phyloP scores from a whole-genome alignment of 2,329 filamentous ascomycete species.

The Apiospora koreana region DNA sequence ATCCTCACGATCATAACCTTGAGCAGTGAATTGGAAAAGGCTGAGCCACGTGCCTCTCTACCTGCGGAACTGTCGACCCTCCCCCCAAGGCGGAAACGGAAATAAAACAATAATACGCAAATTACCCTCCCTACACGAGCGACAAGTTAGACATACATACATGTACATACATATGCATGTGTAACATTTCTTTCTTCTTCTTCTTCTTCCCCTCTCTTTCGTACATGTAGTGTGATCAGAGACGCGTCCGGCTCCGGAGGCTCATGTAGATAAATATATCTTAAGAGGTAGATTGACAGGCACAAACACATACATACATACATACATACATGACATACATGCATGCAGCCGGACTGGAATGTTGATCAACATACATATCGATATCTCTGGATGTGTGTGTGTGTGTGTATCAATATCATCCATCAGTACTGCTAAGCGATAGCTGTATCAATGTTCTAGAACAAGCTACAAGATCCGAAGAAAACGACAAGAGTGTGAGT shows the following conservation, averaged over 20 bases:
- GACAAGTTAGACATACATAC: too few relatives aligned
- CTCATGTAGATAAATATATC: too few relatives aligned
- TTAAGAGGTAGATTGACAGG: not conserved
- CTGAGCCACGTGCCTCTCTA: too few relatives aligned
- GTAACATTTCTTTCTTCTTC: not conserved
- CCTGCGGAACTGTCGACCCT: too few relatives aligned
- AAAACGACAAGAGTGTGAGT: not conserved
- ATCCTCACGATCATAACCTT: too few relatives aligned
- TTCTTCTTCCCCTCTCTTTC: not conserved
- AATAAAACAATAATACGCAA: too few relatives aligned
- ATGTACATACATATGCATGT: not conserved
- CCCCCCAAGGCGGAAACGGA: too few relatives aligned
- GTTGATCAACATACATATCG: not conserved
- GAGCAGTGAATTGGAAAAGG: too few relatives aligned
- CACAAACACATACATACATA: not conserved
- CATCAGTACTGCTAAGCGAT: not conserved
- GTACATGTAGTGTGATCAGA: not conserved
- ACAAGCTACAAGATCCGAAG: not conserved
- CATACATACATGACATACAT: too few relatives aligned
- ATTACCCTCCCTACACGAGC: too few relatives aligned
- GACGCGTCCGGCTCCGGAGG: not conserved
- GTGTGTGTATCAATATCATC: not conserved
- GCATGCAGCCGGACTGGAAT: too few relatives aligned
- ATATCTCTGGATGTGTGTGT: not conserved
- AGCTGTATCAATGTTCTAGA: not conserved